Conservation (phyloP, 2,329 filamentous ascomycete genomes). For the Teratosphaeria pseudoeucalypti region DNA sequence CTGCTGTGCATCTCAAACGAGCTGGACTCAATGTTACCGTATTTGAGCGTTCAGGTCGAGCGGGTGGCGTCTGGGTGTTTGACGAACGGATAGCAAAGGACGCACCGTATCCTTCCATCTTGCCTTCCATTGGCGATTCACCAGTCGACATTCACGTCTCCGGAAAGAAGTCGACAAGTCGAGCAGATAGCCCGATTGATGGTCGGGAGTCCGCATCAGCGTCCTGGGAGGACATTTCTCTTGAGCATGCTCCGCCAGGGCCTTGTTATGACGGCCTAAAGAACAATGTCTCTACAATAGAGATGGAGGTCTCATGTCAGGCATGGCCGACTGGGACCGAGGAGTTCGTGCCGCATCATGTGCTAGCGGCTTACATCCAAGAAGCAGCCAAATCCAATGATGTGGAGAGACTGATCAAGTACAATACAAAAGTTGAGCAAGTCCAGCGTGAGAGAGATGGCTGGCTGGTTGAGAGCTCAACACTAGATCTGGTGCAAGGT, state of each 20-base stretch:
- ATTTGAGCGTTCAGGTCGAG: constrained; percentile 42
- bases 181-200: constrained; percentile 11
- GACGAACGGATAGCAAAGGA: constrained; percentile 41
- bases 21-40: constrained; percentile 41
- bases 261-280: constrained; percentile 44
- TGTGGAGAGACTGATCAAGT: constrained; percentile 41
- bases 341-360: constrained; percentile 47
- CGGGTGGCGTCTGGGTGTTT: constrained; percentile 48
- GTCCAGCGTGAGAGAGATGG: constrained; percentile 35
- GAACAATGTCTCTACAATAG: constrained; percentile 44
- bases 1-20: constrained; percentile 37
- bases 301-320: constrained; percentile 41
- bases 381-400: constrained; percentile 43
- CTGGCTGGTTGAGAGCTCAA: constrained; percentile 46
- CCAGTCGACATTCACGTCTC: constrained; percentile 8
- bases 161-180: not conserved
- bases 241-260: not conserved
- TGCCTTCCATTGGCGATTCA: constrained; percentile 28
- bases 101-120: constrained; percentile 34
- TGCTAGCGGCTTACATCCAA: constrained; percentile 51
- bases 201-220: not conserved
- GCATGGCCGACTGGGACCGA: constrained; percentile 50
- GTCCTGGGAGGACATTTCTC: not conserved
- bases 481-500: constrained; percentile 22
- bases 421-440: constrained; percentile 50